Evolutionary conservation across 2,329 filamentous ascomycete genomes (phyloP), one percentile per base, ranked within the genome.

Genomic region (Monosporascus sp.): DNA sequence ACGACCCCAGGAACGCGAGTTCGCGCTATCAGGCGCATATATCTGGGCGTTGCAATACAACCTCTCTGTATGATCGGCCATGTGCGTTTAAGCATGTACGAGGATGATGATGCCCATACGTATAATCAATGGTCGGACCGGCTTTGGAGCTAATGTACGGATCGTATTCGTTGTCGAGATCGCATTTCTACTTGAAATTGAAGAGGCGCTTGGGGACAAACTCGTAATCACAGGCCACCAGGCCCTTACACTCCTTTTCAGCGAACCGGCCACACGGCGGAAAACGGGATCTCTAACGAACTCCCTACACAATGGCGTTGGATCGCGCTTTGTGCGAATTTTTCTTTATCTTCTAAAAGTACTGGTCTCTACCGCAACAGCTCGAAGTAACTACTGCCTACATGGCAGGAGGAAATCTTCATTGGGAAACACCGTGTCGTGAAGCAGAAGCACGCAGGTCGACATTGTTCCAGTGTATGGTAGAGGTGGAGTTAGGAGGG

Each of bases 211-310:
- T 55, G 53, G 59, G 54, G 61, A 61, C 54, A 55, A 51, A 57
- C 57, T 61, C 58, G 60, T 65, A 62, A 63, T 64, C 48, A 58
- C 56, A 55, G 58, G 62, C 59, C 58, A 38, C 57, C 47, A 53
- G 59, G 60, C 63, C 56, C 40, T 58, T 60, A 63, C 64, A 63
- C 60, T 65, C 63, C 55, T 64, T 65, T 58, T 60, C 37, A 58
- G 53, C 53, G 58, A 56, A 53, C 22, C 60, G 46, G 55, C 53
- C 57, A 58, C 49, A 52, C 56, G 44, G 54, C 60, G 54, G 57
- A 60, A 38, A 60, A 55, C 52, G 48, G 60, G 57, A 57, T 56
- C 59, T 57, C 52, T 49, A 48, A 52, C 43, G 57, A 50, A 53
- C 56, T 52, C 54, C 55, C 43, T 59, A 50, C 48, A 57, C 55